A percentile compares a stretch with the other conserved stretches of the same genome.
Conservation (phyloP, 352 stramenopile genomes). For the Pythium sukuiense region DNA sequence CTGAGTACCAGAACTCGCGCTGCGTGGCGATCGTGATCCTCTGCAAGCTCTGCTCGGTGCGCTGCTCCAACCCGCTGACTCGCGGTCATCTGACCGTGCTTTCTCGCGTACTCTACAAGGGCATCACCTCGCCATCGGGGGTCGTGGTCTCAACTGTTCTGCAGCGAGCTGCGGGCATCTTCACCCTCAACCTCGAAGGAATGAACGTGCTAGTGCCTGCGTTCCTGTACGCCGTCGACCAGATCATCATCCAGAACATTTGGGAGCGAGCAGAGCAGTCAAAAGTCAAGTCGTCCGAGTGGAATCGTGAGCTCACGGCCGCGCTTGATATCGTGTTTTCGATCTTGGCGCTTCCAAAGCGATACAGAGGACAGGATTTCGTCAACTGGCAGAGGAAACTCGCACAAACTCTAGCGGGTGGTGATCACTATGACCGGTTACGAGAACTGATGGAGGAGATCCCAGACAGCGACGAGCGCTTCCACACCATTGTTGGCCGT, state of each 20-base stretch:
- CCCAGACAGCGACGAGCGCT: slow-evolving; percentile 62
- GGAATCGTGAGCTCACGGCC: slow-evolving; percentile 80
- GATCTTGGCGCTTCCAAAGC: slow-evolving; percentile 66
- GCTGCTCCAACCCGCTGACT: slow-evolving; percentile 61
- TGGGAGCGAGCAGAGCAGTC: slow-evolving; percentile 67
- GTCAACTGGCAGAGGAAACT: slow-evolving; percentile 82
- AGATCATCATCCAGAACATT: slow-evolving; percentile 84
- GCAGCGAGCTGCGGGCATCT: slow-evolving; percentile 70
- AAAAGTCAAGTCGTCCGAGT: slow-evolving; percentile 71
- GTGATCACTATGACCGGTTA: slow-evolving; percentile 29
- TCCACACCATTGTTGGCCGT: slow-evolving; percentile 70
- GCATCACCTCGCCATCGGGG: slow-evolving; percentile 69
- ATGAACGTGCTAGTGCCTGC: slow-evolving; percentile 78
- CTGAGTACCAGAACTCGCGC: slow-evolving; percentile 75
- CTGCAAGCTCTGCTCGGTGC: slow-evolving; percentile 75
- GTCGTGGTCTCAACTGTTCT: slow-evolving; percentile 82
- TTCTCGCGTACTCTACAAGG: slow-evolving; percentile 69
- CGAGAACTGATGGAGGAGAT: slow-evolving; percentile 69
- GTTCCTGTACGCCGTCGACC: slow-evolving; percentile 80
- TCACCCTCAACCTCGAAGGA: slow-evolving; percentile 76
- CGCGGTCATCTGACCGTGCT: slow-evolving; percentile 65
- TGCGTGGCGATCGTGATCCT: slow-evolving; percentile 78
- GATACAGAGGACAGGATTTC: slow-evolving; percentile 75
- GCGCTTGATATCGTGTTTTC: slow-evolving; percentile 78
- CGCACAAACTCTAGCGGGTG: slow-evolving; percentile 21